Evolutionary conservation across 2,329 filamentous ascomycete genomes (phyloP), one percentile per base, ranked within the genome.

Genomic region (Neophaeococcomyces mojaviensis): DNA sequence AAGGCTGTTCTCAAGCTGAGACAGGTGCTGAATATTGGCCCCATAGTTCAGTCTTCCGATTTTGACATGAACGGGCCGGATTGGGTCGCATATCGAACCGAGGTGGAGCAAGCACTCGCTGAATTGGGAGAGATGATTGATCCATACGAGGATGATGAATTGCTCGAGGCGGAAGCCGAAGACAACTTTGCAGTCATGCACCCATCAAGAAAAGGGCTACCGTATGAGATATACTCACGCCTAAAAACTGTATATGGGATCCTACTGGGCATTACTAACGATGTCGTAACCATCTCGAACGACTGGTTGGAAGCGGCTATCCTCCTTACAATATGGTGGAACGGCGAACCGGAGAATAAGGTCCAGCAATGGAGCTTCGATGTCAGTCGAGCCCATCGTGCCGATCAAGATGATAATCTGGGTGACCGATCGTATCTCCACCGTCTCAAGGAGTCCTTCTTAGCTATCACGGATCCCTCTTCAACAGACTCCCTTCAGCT

Each of bases 231-330:
- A 22, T 96, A 94, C 62, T 84, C 95, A 60, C 88, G 84, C 55
- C 69, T 97, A 44, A 79, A 84, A 54, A 81, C 80, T 10, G 68
- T 96, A 4, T 96, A 95, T 61, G 82, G 82, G 28, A 82, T 94
- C 49, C 68, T 94, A 1, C 74, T 92, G 3, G 89, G 90, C 30
- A 79, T 84, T 52, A 74, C 80, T 8, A 77, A 82, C 30, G 81
- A 88, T 16, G 86, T 96, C 43, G 70, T 94, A 50, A 77, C 81
- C 38, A 79, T 81, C 36, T 79, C 88, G 1, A 82, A 90, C 59
- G 89, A 96, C 64, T 97, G 90, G 90, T 81, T 90, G 42, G 90
- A 97, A 68, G 89, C 88, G 0, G 85, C 83, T 0, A 68, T 96
- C 49, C 86, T 83, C 1, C 69, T 97, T 40, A 82, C 89, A 26